Base-by-base conservation (phyloP, 768 basidiomycete species). In the Lactarius vividus region DNA sequence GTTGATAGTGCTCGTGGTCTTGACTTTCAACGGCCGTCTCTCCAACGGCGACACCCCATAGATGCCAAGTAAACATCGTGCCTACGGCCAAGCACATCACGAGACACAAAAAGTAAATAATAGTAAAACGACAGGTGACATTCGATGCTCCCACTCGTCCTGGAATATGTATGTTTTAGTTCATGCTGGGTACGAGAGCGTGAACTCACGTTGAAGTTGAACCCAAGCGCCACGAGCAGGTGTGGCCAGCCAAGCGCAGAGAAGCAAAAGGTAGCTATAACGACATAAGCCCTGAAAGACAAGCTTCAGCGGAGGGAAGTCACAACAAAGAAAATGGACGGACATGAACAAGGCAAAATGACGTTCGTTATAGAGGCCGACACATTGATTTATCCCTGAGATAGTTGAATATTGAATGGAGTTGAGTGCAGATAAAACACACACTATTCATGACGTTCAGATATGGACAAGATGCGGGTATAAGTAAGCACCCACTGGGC, bases 301-400 rank as follows among this genome's bases (percentile, higher is more conserved):
- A 55, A 11, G 49, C 3, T 20, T 42, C 46, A 39, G 59, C 60
- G 31, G 42, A 53, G 63, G 1, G 33, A 1, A 26, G 46, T 15
- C 4, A 58, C 9, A 13, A 49, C 39, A 31, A 53, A 35, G 59
- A 58, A 60, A 42, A 61, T 57, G 20, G 46, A 39, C 8, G 62
- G 68, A 92, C 93, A 98, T 89, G 83, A 98, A 99, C 56, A 98
- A 79, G 44, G 96, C 83, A 72, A 99, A 99, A 77, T 98, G 94
- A 0, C 96, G 87, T 74, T 98, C 96, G 71, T 98, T 99, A 74
- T 96, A 82, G 8, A 98, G 75, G 13, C 96, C 96, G 53, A 99
- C 96, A 74, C 96, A 98, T 84, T 94, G 93, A 75, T 98, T 98
- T 58, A 98, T 86, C 95, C 95, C 93, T 95, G 73, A 8, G 52